A percentile compares a stretch with the other conserved stretches of the same genome.
phyloP scores from a whole-genome alignment of 2,329 filamentous ascomycete species.

The Monosporascus sp. region DNA sequence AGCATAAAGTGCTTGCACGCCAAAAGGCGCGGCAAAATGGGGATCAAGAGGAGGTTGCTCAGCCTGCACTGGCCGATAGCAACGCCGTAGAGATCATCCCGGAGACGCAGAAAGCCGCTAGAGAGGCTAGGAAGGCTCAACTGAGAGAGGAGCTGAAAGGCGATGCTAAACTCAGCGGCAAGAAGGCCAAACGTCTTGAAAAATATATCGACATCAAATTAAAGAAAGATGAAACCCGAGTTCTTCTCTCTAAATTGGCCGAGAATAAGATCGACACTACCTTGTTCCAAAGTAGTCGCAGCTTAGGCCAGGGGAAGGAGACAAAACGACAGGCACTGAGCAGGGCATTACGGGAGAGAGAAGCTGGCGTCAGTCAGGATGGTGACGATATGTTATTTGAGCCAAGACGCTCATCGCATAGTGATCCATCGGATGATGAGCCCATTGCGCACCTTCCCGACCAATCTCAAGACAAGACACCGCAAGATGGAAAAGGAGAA shows the following conservation, averaged over 20 bases:
- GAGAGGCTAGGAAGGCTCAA: slow-evolving; percentile 49
- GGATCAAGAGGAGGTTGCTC: slow-evolving; percentile 33
- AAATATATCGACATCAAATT: slow-evolving; percentile 84
- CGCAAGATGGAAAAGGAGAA: not conserved
- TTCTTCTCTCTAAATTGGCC: slow-evolving; percentile 77
- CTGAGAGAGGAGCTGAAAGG: slow-evolving; percentile 49
- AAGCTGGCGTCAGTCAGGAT: slow-evolving; percentile 57
- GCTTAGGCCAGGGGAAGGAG: slow-evolving; percentile 66
- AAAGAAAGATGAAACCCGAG: slow-evolving; percentile 86
- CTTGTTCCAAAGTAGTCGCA: slow-evolving; percentile 70
- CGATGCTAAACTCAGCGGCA: slow-evolving; percentile 54
- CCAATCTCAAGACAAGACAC: slow-evolving; percentile 12
- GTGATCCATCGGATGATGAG: slow-evolving; percentile 28
- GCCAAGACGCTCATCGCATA: slow-evolving; percentile 29
- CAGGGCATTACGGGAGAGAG: slow-evolving; percentile 58
- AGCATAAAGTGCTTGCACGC: slow-evolving; percentile 64
- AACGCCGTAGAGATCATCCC: slow-evolving; percentile 51
- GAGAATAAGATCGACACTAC: slow-evolving; percentile 76
- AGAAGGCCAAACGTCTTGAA: slow-evolving; percentile 62
- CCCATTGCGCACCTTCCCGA: slow-evolving; percentile 22
- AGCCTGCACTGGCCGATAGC: slow-evolving; percentile 35
- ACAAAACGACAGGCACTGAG: slow-evolving; percentile 65
- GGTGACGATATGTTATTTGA: slow-evolving; percentile 51
- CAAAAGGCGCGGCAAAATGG: slow-evolving; percentile 44
- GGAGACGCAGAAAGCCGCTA: slow-evolving; percentile 35